A percentile compares a stretch with the other conserved stretches of the same genome.
These are phyloP conservation scores for Carex littledalei DNA, from an alignment of 176 grass and related monocot species.

Conservation along the genomic window DNA sequence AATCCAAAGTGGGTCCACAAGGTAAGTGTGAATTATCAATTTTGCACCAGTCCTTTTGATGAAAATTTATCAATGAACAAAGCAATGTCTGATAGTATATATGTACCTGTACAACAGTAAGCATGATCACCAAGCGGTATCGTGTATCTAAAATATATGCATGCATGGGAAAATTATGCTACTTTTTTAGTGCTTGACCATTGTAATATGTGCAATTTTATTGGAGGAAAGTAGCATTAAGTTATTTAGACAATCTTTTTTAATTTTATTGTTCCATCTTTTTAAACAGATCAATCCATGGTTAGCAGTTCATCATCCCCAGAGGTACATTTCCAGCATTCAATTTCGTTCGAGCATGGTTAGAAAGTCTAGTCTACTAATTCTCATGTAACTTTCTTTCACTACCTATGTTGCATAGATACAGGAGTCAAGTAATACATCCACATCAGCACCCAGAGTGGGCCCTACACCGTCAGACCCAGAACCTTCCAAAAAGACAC, in stretches of 20 bases:
- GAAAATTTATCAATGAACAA: neutral
- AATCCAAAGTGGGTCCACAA: slow-evolving; percentile 24
- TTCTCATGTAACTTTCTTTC: neutral
- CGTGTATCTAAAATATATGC: neutral
- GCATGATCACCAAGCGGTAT: neutral
- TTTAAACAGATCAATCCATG: slow-evolving; percentile 47
- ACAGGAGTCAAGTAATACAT: slow-evolving; percentile 38
- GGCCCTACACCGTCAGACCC: slow-evolving; percentile 25
- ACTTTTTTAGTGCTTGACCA: neutral
- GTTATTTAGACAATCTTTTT: neutral
- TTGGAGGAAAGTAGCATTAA: neutral
- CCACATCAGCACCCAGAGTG: slow-evolving; percentile 31
- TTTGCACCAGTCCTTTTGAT: neutral
- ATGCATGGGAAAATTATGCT: neutral
- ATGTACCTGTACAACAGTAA: neutral
- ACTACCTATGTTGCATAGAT: slow-evolving; percentile 38
- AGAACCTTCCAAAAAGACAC: slow-evolving; percentile 47
- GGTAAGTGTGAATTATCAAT: slow-evolving; percentile 24
- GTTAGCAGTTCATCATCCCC: slow-evolving; percentile 23
- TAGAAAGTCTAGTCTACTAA: neutral
- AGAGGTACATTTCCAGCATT: slow-evolving; percentile 38
- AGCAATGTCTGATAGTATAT: neutral
- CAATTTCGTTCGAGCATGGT: neutral
- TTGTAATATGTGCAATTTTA: neutral
- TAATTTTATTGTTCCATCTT: neutral